Base-by-base conservation (phyloP, 2,329 filamentous ascomycete genomes). In the Coniella vitis region DNA sequence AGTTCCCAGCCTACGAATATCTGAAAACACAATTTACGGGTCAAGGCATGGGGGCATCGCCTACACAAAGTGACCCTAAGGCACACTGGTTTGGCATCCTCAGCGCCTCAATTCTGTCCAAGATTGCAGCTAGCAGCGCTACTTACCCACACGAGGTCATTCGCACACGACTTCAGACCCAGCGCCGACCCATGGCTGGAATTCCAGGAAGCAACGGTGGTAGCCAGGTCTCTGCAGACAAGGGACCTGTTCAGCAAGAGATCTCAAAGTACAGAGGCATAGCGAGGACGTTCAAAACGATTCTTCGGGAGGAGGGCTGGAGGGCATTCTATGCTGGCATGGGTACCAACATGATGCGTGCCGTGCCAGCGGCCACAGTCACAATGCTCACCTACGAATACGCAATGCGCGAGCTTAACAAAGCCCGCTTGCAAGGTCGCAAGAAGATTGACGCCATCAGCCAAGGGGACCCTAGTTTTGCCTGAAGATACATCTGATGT, bases 81-180 rank as follows among this genome's bases (percentile, higher is more conserved):
- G 78, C 81, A 3, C 87, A 95, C 57, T 93, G 87, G 79, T 57
- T 86, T 40, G 91, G 91, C 34, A 88, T 97, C 52, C 76, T 95
- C 9, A 81, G 83, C 12, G 91, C 93, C 32, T 95, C 90, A 12
- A 89, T 97, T 54, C 69, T 98, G 45, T 95, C 90, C 70, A 98
- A 98, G 69, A 81, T 96, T 42, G 83, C 93, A 61, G 93, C 93
- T 31, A 96, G 90, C 63, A 93, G 88, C 42, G 87, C 90, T 8
- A 98, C 93, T 16, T 98, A 98, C 64, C 93, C 93, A 1, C 93
- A 98, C 63, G 93, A 98, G 68, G 93, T 98, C 16, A 84, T 98
- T 45, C 83, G 93, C 38, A 98, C 93, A 43, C 78, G 93, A 51
- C 71, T 98, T 49, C 93, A 98, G 67, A 98, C 93, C 1, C 93